A percentile compares a stretch with the other conserved stretches of the same genome.
Conservation (phyloP, 257 asterid genomes). For the Sherardia arvensis region DNA sequence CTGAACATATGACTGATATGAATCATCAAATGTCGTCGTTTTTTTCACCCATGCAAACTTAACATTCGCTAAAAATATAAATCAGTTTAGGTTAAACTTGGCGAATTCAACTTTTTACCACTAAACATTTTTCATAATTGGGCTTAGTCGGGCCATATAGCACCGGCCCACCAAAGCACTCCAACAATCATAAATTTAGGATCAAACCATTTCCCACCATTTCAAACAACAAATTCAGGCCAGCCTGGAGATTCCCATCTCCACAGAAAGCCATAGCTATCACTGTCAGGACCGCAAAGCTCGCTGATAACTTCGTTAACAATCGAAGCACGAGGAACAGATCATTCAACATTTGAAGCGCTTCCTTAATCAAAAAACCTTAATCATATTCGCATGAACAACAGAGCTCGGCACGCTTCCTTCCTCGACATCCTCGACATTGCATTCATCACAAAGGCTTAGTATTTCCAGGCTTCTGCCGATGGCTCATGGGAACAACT, state of each 20-base stretch:
- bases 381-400: constrained; percentile 44
- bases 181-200: constrained; percentile 49
- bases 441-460: constrained; percentile 27
- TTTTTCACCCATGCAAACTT: too few species aligned
- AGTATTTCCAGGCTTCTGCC: constrained; percentile 37
- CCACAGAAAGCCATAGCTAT: constrained; percentile 41
- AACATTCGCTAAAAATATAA: too few species aligned
- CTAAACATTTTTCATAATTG: too few species aligned
- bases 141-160: too few species aligned
- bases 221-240: constrained; percentile 30
- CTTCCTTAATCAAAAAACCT: constrained; percentile 45
- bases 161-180: constrained; percentile 26
- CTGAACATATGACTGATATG: too few species aligned
- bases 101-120: too few species aligned
- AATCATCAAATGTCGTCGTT: too few species aligned
- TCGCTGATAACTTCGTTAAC: constrained; percentile 38
- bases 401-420: constrained; percentile 55
- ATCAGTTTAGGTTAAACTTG: too few species aligned
- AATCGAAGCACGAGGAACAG: constrained; percentile 45
- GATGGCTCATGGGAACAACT: constrained; percentile 55
- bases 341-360: constrained; percentile 47
- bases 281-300: constrained; percentile 47
- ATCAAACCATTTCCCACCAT: constrained; percentile 50
- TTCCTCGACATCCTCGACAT: constrained; percentile 33
- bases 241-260: constrained; percentile 43